Evolutionary conservation across 2,329 filamentous ascomycete genomes (phyloP).

Genomic region (Colletotrichum sojae): DNA sequence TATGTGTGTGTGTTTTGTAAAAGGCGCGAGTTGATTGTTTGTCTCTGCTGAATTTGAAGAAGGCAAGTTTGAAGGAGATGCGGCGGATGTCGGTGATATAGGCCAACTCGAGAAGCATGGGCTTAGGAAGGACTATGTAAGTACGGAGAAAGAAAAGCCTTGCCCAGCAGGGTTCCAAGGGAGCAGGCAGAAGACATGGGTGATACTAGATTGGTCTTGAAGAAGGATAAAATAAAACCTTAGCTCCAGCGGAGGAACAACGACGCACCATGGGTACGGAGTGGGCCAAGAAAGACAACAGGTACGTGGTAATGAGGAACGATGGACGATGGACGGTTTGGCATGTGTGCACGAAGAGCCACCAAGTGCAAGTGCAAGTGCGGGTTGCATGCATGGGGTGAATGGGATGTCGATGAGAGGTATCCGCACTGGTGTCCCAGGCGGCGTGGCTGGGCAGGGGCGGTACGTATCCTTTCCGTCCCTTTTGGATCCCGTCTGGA

Average conservation of each 20-base stretch:
- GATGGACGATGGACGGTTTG: constrained; percentile 41
- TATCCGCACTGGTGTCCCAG: constrained; percentile 36
- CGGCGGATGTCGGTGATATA: constrained; percentile 34
- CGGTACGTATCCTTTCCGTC: constrained; percentile 29
- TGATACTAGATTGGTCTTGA: constrained; percentile 49
- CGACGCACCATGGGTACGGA: constrained; percentile 51
- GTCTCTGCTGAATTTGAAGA: background rate
- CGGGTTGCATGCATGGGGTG: constrained; percentile 51
- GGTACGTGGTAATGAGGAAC: constrained; percentile 24
- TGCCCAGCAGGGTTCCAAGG: constrained; percentile 46
- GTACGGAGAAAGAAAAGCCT: constrained; percentile 41
- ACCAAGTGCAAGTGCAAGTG: constrained; percentile 47
- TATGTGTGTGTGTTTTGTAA: background rate
- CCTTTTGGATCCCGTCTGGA: constrained; percentile 36
- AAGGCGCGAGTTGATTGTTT: background rate
- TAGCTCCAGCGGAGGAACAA: constrained; percentile 51
- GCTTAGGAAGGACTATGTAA: constrained; percentile 48
- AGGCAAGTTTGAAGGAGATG: background rate
- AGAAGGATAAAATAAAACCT: constrained; percentile 54
- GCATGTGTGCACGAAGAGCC: constrained; percentile 43
- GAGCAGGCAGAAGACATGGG: constrained; percentile 50
- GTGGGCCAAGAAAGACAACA: constrained; percentile 52
- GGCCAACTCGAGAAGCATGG: constrained; percentile 35
- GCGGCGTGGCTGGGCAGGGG: constrained; percentile 36
- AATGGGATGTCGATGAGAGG: constrained; percentile 41